A percentile compares a stretch with the other conserved stretches of the same genome.
Conservation (phyloP, 2,329 filamentous ascomycete genomes). For the Hymenoscyphus fructigenus region DNA sequence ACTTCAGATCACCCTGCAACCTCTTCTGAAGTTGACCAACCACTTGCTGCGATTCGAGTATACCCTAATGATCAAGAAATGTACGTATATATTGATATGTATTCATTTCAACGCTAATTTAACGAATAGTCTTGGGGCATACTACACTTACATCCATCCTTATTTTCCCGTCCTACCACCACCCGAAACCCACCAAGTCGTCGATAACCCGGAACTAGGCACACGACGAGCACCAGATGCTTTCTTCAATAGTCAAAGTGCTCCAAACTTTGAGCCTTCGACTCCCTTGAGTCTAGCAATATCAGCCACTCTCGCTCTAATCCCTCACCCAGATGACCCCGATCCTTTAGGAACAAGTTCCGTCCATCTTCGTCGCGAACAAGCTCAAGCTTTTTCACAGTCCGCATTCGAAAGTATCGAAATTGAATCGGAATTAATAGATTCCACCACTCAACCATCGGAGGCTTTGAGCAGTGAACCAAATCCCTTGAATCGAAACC, state of each 20-base stretch:
- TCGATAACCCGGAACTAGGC: constrained; percentile 27
- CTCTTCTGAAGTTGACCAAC: constrained; percentile 16
- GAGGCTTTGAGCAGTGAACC: constrained; percentile 42
- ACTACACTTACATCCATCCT: constrained; percentile 53
- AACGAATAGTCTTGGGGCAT: constrained; percentile 44
- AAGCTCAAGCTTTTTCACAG: constrained; percentile 50
- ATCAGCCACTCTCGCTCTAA: constrained; percentile 48
- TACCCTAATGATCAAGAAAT: constrained; percentile 32
- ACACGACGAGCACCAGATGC: constrained; percentile 32
- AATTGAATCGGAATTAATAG: constrained; percentile 47
- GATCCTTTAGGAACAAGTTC: constrained; percentile 39
- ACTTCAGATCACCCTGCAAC: constrained; percentile 21
- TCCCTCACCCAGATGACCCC: constrained; percentile 42
- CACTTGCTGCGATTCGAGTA: constrained; percentile 20
- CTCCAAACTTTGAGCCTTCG: constrained; percentile 41
- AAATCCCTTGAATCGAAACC: constrained; percentile 36
- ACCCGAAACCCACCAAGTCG: constrained; percentile 34
- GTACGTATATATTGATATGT: constrained; percentile 16
- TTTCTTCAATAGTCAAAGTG: constrained; percentile 38
- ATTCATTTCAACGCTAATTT: neutral
- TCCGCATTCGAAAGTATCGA: constrained; percentile 49
- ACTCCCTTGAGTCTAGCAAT: constrained; percentile 48
- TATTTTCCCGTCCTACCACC: constrained; percentile 51
- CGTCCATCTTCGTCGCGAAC: constrained; percentile 45
- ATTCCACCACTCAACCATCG: constrained; percentile 45